Evolutionary conservation across 129 eudicot species (phyloP).

Genomic region (Escallonia rubra): DNA sequence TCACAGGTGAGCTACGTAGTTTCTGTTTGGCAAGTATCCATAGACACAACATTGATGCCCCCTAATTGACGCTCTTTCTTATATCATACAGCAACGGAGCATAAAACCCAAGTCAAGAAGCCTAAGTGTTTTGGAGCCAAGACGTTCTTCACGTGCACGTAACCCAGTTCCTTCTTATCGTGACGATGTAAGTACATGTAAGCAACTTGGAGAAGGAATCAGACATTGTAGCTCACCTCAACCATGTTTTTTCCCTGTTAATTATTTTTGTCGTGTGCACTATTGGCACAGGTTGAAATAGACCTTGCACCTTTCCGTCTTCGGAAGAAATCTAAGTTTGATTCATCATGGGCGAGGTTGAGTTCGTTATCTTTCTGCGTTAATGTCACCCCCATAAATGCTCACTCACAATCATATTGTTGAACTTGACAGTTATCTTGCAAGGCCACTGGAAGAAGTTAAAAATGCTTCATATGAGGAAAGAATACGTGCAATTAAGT

Average conservation of each 20-base stretch:
- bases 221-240: too few relatives aligned
- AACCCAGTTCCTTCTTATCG: constrained; percentile 50
- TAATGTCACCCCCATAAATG: neutral
- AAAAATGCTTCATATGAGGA: constrained; percentile 53
- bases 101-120: constrained; percentile 35
- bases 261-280: too few relatives aligned
- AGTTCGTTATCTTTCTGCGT: neutral
- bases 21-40: constrained; percentile 2
- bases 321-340: constrained; percentile 50
- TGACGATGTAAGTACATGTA: constrained; percentile 54
- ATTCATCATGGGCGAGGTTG: constrained; percentile 72
- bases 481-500: constrained; percentile 34
- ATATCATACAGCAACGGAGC: constrained; percentile 38
- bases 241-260: too few relatives aligned
- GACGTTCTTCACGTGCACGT: constrained; percentile 81
- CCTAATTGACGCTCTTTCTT: neutral
- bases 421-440: constrained; percentile 49
- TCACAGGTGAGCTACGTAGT: constrained; percentile 37
- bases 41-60: neutral
- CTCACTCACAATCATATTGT: constrained; percentile 4
- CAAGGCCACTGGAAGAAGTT: constrained; percentile 66
- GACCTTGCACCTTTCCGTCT: constrained; percentile 34
- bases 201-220: too few relatives aligned
- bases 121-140: constrained; percentile 40
- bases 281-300: constrained; percentile 45